These are phyloP conservation scores for Cylindrodendrum hubeiense DNA, from an alignment of 2,329 filamentous ascomycete genomes.

Conservation along the genomic window DNA sequence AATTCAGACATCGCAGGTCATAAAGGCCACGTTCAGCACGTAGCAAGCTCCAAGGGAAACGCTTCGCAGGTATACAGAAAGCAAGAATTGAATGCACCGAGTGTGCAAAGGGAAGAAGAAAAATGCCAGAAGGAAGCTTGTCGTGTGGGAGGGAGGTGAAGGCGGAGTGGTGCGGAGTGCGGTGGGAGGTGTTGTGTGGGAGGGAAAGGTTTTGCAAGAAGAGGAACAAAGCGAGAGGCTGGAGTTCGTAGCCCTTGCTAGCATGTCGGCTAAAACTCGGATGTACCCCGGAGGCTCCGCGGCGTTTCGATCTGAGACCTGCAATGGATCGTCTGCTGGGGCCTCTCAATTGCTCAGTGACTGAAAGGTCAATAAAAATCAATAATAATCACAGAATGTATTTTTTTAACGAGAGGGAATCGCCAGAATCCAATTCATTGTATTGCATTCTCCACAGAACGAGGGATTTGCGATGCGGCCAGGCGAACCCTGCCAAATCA, in stretches of 20 bases:
- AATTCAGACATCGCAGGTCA: slow-evolving; percentile 68
- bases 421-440: neutral
- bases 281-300: slow-evolving; percentile 22
- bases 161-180: slow-evolving; percentile 34
- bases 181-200: slow-evolving; percentile 42
- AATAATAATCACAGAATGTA: neutral
- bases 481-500: neutral
- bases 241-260: slow-evolving; percentile 44
- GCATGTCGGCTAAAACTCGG: slow-evolving; percentile 41
- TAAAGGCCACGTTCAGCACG: slow-evolving; percentile 57
- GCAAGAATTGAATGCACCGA: slow-evolving; percentile 34
- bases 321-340: neutral
- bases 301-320: neutral
- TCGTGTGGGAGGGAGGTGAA: slow-evolving; percentile 35
- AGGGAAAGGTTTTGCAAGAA: slow-evolving; percentile 52
- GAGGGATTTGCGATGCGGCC: neutral
- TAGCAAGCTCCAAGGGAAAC: slow-evolving; percentile 47
- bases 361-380: neutral
- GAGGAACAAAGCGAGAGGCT: slow-evolving; percentile 47
- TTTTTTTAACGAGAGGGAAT: neutral
- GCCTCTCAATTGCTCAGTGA: neutral
- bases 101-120: slow-evolving; percentile 30
- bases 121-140: slow-evolving; percentile 30
- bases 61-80: slow-evolving; percentile 37
- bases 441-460: neutral